These are phyloP conservation scores for Nyssa sinensis DNA, from an alignment of 148 eudicot genomes.

Conservation along the genomic window DNA sequence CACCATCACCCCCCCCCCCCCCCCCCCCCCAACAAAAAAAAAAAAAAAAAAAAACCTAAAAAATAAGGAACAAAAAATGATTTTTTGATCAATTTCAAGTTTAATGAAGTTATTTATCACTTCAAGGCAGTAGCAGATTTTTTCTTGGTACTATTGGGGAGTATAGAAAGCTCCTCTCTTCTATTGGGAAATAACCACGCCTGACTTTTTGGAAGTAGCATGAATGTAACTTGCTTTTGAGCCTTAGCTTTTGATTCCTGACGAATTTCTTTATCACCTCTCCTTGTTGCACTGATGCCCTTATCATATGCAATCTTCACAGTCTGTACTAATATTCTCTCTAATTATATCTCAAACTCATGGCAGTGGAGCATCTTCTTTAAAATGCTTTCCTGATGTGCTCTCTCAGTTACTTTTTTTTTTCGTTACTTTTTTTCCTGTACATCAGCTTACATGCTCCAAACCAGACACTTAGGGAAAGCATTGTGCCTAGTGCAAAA, in stretches of 20 bases:
- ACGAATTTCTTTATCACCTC: background rate
- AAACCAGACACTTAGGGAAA: conserved; percentile 91
- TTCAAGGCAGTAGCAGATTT: background rate
- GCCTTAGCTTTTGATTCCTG: background rate
- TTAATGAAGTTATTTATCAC: background rate
- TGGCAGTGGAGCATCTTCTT: background rate
- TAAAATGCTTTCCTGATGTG: background rate
- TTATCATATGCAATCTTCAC: conserved; percentile 2
- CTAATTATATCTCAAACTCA: background rate
- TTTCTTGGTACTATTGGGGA: background rate
- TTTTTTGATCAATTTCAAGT: background rate
- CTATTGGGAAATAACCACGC: background rate
- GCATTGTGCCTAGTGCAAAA: conserved; percentile 95
- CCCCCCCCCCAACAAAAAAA: too few species aligned
- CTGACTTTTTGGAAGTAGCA: background rate
- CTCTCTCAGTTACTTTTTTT: background rate
- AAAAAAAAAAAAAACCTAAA: too few species aligned
- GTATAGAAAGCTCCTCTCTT: background rate
- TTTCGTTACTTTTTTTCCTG: conserved; percentile 15
- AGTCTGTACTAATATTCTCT: background rate
- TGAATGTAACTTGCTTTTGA: background rate
- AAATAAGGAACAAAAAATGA: too few species aligned
- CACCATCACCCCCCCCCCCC: too few species aligned
- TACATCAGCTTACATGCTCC: conserved; percentile 94
- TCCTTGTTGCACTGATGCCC: background rate